A percentile compares a stretch with the other conserved stretches of the same genome.
These are phyloP conservation scores for Paspalum notatum DNA, from an alignment of 176 grass and related monocot species.

Conservation along the genomic window DNA sequence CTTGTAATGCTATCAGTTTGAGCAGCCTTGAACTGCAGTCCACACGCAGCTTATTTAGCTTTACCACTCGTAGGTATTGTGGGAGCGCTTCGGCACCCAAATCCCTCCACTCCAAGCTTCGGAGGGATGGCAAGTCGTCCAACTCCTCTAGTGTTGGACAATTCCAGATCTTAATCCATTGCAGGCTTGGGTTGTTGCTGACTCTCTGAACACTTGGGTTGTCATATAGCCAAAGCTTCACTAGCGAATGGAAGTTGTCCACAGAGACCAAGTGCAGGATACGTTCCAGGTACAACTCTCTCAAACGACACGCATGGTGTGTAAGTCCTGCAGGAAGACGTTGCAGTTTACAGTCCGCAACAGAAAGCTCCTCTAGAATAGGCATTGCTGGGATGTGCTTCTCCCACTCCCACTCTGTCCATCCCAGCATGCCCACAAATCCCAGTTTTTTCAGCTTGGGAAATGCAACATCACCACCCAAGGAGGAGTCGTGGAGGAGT, in stretches of 20 bases:
- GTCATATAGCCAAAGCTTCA: background rate
- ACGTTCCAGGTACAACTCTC: background rate
- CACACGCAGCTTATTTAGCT: background rate
- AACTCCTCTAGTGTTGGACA: background rate
- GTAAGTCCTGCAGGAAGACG: constrained; percentile 19
- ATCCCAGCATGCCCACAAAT: background rate
- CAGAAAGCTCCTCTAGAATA: background rate
- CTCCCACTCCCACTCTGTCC: constrained; percentile 37
- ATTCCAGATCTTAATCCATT: accelerated
- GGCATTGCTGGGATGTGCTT: background rate
- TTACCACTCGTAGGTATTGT: background rate
- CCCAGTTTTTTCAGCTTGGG: background rate
- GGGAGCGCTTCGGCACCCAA: background rate
- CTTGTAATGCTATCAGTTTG: constrained; percentile 26
- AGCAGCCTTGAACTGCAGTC: constrained; percentile 2
- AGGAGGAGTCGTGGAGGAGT: background rate
- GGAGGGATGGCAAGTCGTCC: background rate
- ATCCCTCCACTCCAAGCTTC: background rate
- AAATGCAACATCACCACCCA: background rate
- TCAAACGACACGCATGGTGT: background rate
- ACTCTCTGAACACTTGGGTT: constrained; percentile 5
- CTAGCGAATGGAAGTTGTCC: constrained; percentile 12
- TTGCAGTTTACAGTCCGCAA: constrained; percentile 6
- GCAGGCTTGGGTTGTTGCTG: background rate
- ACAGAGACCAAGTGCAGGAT: background rate